These are phyloP conservation scores for Sporobolomyces phaffii DNA, from an alignment of 768 basidiomycete species.

Conservation along the genomic window DNA sequence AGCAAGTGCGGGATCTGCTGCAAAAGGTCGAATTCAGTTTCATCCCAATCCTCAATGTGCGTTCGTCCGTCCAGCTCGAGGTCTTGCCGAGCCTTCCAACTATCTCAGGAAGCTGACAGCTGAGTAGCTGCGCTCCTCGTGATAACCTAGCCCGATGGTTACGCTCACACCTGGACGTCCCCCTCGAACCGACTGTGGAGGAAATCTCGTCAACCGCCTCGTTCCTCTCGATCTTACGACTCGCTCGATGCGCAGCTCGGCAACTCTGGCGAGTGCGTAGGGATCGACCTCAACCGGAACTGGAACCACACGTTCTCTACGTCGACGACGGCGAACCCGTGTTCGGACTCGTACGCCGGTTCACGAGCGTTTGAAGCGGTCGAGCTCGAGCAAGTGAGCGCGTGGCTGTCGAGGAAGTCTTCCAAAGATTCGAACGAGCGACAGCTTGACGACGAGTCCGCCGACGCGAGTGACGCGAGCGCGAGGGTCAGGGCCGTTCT, in stretches of 20 bases:
- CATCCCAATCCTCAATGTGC: constrained; percentile 52
- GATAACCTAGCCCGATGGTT: constrained; percentile 45
- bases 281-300: constrained; percentile 77
- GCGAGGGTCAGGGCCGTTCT: constrained; percentile 54
- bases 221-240: not conserved
- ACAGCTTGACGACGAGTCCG: no score
- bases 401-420: constrained; percentile 57
- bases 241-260: constrained; percentile 36
- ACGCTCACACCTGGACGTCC: constrained; percentile 64
- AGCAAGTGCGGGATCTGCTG: constrained; percentile 42
- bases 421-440: no score
- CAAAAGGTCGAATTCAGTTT: constrained; percentile 58
- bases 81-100: no score
- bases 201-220: constrained; percentile 58
- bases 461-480: constrained; percentile 41
- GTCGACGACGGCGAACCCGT: constrained; percentile 50
- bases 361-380: constrained; percentile 64
- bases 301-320: constrained; percentile 54
- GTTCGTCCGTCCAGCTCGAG: not conserved
- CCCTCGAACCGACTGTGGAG: constrained; percentile 58
- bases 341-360: constrained; percentile 72
- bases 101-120: no score
- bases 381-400: constrained; percentile 68
- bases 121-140: no score
- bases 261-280: constrained; percentile 56